phyloP scores from a whole-genome alignment of 371 early-diverging fungal species.

The Funneliformis caledonium region DNA sequence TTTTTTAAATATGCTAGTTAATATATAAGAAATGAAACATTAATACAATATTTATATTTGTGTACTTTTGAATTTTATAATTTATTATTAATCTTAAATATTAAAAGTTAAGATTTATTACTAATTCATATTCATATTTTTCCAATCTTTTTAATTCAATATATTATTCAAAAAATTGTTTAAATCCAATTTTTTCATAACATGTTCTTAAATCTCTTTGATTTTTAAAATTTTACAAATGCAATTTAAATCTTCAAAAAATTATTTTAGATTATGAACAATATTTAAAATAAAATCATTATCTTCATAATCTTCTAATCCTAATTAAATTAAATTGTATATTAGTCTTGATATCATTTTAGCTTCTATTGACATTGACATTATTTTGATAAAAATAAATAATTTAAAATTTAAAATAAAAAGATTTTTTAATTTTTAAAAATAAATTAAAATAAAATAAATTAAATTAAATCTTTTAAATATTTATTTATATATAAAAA shows the following conservation, averaged over 20 bases:
- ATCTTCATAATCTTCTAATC: constrained; percentile 21
- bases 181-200: constrained; percentile 2
- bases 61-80: neutral
- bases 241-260: neutral
- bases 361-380: too few relatives aligned
- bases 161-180: neutral
- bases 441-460: too few relatives aligned
- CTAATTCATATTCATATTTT: neutral
- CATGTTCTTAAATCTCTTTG: constrained; percentile 10
- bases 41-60: neutral
- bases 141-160: neutral
- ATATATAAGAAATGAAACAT: neutral
- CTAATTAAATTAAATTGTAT: constrained; percentile 9
- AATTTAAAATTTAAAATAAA: too few relatives aligned
- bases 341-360: too few relatives aligned
- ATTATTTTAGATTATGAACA: constrained; percentile 6
- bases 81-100: neutral
- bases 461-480: too few relatives aligned
- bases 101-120: neutral
- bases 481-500: too few relatives aligned
- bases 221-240: neutral
- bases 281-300: constrained; percentile 1
- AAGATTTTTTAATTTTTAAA: too few relatives aligned
- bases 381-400: too few relatives aligned
- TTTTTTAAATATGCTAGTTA: neutral